A percentile compares a stretch with the other conserved stretches of the same genome.
Conservation (phyloP, 129 eudicot species). For the Erigeron canadensis region DNA sequence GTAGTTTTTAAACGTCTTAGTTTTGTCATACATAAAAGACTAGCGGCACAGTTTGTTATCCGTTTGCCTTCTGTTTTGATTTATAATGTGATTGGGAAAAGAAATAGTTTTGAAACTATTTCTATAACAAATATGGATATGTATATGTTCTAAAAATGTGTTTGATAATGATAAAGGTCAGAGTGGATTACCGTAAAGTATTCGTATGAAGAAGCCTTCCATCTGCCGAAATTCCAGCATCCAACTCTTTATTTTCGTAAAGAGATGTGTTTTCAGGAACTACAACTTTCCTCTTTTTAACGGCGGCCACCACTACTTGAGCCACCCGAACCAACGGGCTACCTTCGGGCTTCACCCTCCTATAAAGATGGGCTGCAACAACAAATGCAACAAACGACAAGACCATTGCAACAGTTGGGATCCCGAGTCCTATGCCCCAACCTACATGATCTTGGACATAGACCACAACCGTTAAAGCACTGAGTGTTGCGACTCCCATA, state of each 20-base stretch:
- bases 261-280: slow-evolving; percentile 41
- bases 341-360: slow-evolving; percentile 69
- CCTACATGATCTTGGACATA: slow-evolving; percentile 74
- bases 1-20: too few species aligned
- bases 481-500: slow-evolving; percentile 75
- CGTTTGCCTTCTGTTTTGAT: too few species aligned
- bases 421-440: slow-evolving; percentile 89
- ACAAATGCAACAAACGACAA: slow-evolving; percentile 62
- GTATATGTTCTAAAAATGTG: background rate
- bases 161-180: background rate
- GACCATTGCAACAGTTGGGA: slow-evolving; percentile 77
- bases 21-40: too few species aligned
- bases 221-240: slow-evolving; percentile 55
- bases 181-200: slow-evolving; percentile 49
- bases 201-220: slow-evolving; percentile 75
- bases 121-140: background rate
- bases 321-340: slow-evolving; percentile 78
- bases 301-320: slow-evolving; percentile 74
- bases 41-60: too few species aligned
- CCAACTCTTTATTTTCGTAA: slow-evolving; percentile 63
- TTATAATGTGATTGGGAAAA: too few species aligned
- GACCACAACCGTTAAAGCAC: slow-evolving; percentile 74
- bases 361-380: slow-evolving; percentile 57
- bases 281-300: slow-evolving; percentile 56
- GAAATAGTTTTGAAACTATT: too few species aligned